Conservation (phyloP, 2,329 filamentous ascomycete species). For the Xylaria sp. region DNA sequence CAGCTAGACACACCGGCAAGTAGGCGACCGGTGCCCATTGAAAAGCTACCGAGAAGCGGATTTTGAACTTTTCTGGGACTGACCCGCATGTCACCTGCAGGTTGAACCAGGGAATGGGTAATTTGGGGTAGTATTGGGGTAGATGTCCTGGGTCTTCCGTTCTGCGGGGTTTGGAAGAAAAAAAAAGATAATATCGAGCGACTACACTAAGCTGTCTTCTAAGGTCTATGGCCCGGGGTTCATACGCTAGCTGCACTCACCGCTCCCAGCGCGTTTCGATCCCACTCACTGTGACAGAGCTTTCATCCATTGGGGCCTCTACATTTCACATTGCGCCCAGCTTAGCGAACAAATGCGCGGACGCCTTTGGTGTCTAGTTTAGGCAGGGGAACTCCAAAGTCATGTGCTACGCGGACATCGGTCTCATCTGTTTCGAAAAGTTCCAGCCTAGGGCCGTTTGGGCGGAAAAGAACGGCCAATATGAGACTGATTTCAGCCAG, state of each 20-base stretch:
- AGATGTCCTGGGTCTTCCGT: slow-evolving; percentile 17
- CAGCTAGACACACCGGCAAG: slow-evolving; percentile 1
- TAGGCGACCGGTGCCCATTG: slow-evolving; percentile 1
- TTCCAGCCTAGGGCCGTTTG: slow-evolving; percentile 31
- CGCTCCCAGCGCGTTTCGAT: slow-evolving; percentile 20
- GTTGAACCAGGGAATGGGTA: slow-evolving; percentile 27
- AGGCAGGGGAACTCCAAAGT: slow-evolving; percentile 33
- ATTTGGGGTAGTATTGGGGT: slow-evolving; percentile 10
- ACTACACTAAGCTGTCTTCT: slow-evolving; percentile 9
- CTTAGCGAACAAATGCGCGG: slow-evolving; percentile 28
- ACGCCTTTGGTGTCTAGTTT: slow-evolving; percentile 35
- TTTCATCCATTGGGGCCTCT: slow-evolving; percentile 4
- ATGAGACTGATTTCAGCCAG: slow-evolving; percentile 36
- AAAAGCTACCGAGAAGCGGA: slow-evolving; percentile 4
- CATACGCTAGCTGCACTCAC: slow-evolving; percentile 29
- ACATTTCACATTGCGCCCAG: not conserved
- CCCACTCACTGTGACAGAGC: slow-evolving; percentile 3
- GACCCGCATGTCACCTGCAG: slow-evolving; percentile 20
- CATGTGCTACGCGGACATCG: slow-evolving; percentile 35
- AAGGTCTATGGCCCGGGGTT: slow-evolving; percentile 19
- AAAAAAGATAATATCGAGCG: slow-evolving; percentile 9
- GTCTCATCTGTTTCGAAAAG: slow-evolving; percentile 36
- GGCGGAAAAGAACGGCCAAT: slow-evolving; percentile 36
- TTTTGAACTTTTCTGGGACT: slow-evolving; percentile 20
- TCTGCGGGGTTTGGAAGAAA: slow-evolving; percentile 14